Conservation (phyloP, 2,329 filamentous ascomycete species). For the Fusarium armeniacum region DNA sequence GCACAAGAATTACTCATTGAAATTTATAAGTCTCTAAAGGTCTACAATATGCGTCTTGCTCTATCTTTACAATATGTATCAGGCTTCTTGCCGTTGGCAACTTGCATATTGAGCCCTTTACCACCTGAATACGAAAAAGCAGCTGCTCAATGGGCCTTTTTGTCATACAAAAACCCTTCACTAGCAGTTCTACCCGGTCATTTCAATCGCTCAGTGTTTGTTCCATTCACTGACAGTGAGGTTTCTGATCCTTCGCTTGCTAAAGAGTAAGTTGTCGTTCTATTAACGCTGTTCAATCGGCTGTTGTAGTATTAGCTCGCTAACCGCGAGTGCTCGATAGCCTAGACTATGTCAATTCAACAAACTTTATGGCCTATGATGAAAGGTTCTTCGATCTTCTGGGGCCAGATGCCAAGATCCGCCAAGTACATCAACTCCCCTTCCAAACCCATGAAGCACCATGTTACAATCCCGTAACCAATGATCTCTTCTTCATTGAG, state of each 20-base stretch:
- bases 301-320: too few relatives aligned
- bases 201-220: constrained; percentile 2
- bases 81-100: background rate
- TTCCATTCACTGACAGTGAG: background rate
- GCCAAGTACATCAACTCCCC: background rate
- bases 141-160: background rate
- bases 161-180: background rate
- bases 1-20: too few relatives aligned
- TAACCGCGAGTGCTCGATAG: background rate
- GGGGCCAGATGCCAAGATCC: background rate
- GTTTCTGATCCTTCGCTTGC: background rate
- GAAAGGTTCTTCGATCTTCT: background rate
- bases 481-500: constrained; percentile 1
- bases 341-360: background rate
- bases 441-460: background rate
- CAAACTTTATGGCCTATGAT: constrained; percentile 1
- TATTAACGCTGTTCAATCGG: too few relatives aligned
- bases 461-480: background rate
- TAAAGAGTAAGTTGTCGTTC: background rate
- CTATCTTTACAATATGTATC: background rate
- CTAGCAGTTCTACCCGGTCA: background rate
- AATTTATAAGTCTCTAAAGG: background rate
- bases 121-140: background rate
- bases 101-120: background rate
- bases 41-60: background rate